Percentiles rank a stretch among this genome's conserved stretches.
Evolutionary conservation across 805 yeast genomes (phyloP).

Genomic region (Candida awuae): DNA sequence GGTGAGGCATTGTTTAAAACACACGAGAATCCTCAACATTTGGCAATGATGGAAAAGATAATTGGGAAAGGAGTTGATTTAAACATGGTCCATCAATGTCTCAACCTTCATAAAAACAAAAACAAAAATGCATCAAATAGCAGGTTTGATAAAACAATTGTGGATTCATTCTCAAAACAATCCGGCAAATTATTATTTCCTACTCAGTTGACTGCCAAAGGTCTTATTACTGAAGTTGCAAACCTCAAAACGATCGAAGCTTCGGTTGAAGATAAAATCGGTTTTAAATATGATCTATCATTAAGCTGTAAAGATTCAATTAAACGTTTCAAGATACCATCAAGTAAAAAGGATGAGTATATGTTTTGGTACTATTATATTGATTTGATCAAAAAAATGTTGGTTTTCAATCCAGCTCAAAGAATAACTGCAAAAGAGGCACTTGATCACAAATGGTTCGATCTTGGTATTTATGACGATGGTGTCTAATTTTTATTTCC

Average conservation of each 20-base stretch:
- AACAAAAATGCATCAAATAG: conserved; percentile 5
- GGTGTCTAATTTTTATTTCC: conserved; percentile 26
- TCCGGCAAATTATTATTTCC: conserved; percentile 31
- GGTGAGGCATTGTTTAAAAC: conserved; percentile 95
- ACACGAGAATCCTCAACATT: conserved; percentile 88
- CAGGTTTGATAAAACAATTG: conserved; percentile 18
- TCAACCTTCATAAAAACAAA: conserved; percentile 16
- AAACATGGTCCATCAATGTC: conserved; percentile 27
- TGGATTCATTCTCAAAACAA: conserved; percentile 25
- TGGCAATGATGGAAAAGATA: conserved; percentile 88
- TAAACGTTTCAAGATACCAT: conserved; percentile 16
- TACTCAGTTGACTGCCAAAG: conserved; percentile 27
- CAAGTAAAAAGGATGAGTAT: conserved; percentile 53
- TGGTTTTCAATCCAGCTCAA: conserved; percentile 43
- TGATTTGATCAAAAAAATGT: conserved; percentile 42
- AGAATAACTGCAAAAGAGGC: conserved; percentile 49
- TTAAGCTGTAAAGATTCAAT: conserved; percentile 22
- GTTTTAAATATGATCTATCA: conserved; percentile 21
- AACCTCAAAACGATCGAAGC: conserved; percentile 23
- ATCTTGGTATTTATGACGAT: conserved; percentile 50
- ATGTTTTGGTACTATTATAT: conserved; percentile 76
- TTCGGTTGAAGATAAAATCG: conserved; percentile 25
- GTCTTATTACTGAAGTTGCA: conserved; percentile 32
- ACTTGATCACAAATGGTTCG: conserved; percentile 67
- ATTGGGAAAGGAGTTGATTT: conserved; percentile 46